Conservation (phyloP, 257 asterid species). For the Catharanthus roseus region DNA sequence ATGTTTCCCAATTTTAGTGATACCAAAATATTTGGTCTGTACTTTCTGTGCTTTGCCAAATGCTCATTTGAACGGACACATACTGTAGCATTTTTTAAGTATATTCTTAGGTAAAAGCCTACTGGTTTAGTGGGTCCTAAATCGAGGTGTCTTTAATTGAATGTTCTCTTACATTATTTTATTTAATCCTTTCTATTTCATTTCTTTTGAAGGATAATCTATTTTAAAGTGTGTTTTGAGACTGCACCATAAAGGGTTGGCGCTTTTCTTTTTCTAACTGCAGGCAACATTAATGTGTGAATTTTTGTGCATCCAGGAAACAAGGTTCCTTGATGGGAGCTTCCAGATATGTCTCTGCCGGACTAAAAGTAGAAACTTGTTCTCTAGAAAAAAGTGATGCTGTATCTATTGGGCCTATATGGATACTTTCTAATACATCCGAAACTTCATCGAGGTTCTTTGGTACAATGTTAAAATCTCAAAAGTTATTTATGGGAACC, state of each 20-base stretch:
- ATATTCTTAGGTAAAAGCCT: no score
- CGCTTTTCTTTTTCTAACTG: slow-evolving; percentile 2
- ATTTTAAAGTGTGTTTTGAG: neutral
- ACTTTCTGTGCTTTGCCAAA: no score
- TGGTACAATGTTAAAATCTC: slow-evolving; percentile 24
- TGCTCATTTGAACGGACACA: no score
- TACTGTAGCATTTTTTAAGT: no score
- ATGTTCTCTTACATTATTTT: neutral
- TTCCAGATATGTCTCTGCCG: slow-evolving; percentile 25
- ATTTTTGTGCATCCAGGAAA: slow-evolving; percentile 35
- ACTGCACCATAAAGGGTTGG: neutral
- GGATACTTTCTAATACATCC: slow-evolving; percentile 20
- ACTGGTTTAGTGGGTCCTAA: no score
- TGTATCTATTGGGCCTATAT: slow-evolving; percentile 25
- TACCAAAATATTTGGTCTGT: no score
- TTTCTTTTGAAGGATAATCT: neutral
- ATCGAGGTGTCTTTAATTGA: neutral
- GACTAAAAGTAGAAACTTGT: slow-evolving; percentile 31
- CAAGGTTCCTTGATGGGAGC: slow-evolving; percentile 31
- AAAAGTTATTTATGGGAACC: slow-evolving; percentile 22
- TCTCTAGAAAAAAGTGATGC: slow-evolving; percentile 22
- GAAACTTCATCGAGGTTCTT: slow-evolving; percentile 27
- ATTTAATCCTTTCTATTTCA: neutral
- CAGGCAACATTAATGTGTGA: neutral
- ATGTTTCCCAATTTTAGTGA: neutral